Percentiles rank a stretch among this genome's conserved stretches.
Evolutionary conservation across 495 filamentous ascomycete genomes (phyloP).

Genomic region (Paragyromitra xinjiangensis): DNA sequence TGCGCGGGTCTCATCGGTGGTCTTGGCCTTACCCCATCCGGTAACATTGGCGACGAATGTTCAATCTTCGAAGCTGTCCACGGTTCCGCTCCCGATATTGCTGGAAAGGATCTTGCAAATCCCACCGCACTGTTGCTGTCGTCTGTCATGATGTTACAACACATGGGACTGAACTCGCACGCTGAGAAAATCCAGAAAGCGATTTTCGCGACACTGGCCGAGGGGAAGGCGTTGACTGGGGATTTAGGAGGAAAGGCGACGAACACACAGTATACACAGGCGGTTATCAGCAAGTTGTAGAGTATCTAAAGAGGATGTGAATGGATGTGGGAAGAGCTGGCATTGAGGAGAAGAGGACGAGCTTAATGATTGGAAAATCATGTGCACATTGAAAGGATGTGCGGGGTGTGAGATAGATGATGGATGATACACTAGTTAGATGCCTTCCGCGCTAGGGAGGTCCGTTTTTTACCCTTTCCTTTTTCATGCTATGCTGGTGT

Average conservation of each 20-base stretch:
- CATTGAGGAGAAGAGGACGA: too few species aligned
- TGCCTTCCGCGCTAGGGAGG: conserved; percentile 12
- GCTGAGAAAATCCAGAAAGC: conserved; percentile 90
- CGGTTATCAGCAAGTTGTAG: conserved; percentile 88
- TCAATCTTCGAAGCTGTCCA: conserved; percentile 99
- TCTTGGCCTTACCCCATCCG: conserved; percentile 94
- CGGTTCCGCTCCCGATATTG: conserved; percentile 97
- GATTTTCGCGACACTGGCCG: conserved; percentile 89
- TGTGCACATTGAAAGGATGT: not conserved
- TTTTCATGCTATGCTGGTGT: conserved; percentile 15
- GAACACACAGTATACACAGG: conserved; percentile 88
- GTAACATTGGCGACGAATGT: conserved; percentile 98
- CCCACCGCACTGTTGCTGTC: conserved; percentile 90
- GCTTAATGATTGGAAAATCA: conserved; percentile 20
- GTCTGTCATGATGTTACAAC: conserved; percentile 98
- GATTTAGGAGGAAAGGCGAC: conserved; percentile 94
- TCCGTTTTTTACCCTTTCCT: conserved; percentile 16
- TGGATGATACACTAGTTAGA: conserved; percentile 42
- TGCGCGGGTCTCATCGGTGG: conserved; percentile 98
- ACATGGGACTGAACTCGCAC: conserved; percentile 89
- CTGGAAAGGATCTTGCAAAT: conserved; percentile 93
- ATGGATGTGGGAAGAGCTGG: not conserved
- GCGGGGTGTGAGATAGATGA: conserved; percentile 31
- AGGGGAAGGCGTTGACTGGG: conserved; percentile 94
- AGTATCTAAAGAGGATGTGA: not conserved